These are phyloP conservation scores for Fusarium lateritium DNA, from an alignment of 2,329 filamentous ascomycete species.

Conservation along the genomic window DNA sequence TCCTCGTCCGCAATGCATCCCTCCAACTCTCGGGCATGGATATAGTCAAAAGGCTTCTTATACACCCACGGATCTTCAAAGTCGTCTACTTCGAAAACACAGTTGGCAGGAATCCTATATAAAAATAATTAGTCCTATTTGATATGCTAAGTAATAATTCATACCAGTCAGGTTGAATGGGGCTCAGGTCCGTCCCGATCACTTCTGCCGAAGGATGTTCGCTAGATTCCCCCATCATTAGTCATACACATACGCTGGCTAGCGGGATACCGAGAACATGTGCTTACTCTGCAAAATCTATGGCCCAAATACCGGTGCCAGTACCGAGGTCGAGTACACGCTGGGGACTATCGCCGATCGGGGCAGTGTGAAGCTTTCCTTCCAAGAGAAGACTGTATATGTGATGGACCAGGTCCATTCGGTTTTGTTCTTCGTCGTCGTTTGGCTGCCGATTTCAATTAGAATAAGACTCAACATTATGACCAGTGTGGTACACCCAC, in stretches of 20 bases:
- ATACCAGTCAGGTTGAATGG: slow-evolving; percentile 40
- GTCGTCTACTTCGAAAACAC: slow-evolving; percentile 34
- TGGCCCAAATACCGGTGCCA: slow-evolving; percentile 37
- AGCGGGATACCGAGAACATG: rapidly evolving
- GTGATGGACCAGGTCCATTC: slow-evolving; percentile 39
- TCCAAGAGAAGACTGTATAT: slow-evolving; percentile 30
- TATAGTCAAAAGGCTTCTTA: slow-evolving; percentile 35
- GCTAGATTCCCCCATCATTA: not conserved
- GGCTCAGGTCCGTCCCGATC: slow-evolving; percentile 38
- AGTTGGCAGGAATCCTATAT: slow-evolving; percentile 27
- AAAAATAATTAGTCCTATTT: rapidly evolving
- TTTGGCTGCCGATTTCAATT: slow-evolving; percentile 11
- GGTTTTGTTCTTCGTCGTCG: slow-evolving; percentile 33
- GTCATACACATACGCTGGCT: rapidly evolving
- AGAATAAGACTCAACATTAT: rapidly evolving
- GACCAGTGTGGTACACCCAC: not conserved
- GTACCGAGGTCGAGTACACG: slow-evolving; percentile 35
- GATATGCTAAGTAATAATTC: not conserved
- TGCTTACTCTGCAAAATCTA: slow-evolving; percentile 39
- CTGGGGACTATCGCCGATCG: slow-evolving; percentile 13
- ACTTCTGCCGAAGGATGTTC: slow-evolving; percentile 37
- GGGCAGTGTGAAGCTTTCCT: slow-evolving; percentile 27
- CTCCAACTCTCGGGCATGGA: slow-evolving; percentile 38
- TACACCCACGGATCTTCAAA: slow-evolving; percentile 38
- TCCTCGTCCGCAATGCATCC: slow-evolving; percentile 36